Percentiles rank a stretch among this genome's conserved stretches.
These are phyloP conservation scores for Lodderomyces parapsilosis DNA, from an alignment of 1,139 yeast genomes.

Conservation along the genomic window DNA sequence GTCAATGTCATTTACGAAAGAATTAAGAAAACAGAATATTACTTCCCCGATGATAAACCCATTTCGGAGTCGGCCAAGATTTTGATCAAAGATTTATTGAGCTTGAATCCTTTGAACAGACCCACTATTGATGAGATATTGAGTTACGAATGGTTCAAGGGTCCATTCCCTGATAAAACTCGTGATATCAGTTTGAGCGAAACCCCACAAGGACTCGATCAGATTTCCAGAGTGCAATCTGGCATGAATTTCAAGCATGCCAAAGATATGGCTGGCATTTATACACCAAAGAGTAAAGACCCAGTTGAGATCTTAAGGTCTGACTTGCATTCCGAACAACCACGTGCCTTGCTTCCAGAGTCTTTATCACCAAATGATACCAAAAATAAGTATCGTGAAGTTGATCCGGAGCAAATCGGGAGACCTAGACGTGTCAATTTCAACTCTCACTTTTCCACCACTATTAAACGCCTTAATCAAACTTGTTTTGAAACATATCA, in stretches of 20 bases:
- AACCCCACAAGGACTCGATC: constrained; percentile 58
- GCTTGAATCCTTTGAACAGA: constrained; percentile 76
- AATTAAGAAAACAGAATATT: constrained; percentile 79
- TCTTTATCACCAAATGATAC: constrained; percentile 93
- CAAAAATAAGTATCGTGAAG: constrained; percentile 81
- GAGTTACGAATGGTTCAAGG: constrained; percentile 81
- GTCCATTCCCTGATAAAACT: constrained; percentile 76
- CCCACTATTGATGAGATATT: constrained; percentile 80
- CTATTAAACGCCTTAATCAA: constrained; percentile 40
- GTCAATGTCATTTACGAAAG: constrained; percentile 91
- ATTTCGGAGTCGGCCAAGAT: constrained; percentile 71
- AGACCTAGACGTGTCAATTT: constrained; percentile 43
- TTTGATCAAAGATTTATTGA: constrained; percentile 69
- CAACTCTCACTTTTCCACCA: constrained; percentile 39
- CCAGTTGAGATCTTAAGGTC: constrained; percentile 72
- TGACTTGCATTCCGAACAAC: constrained; percentile 69
- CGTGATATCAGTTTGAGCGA: constrained; percentile 58
- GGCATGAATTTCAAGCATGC: constrained; percentile 67
- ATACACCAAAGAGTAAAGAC: constrained; percentile 52
- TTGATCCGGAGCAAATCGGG: constrained; percentile 43
- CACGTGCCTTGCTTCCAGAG: constrained; percentile 73
- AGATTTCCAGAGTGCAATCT: constrained; percentile 60
- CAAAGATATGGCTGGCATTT: constrained; percentile 64
- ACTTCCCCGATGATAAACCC: constrained; percentile 72
- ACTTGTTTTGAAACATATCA: constrained; percentile 41